A percentile compares a stretch with the other conserved stretches of the same genome.
Evolutionary conservation across 139 green algal genomes (phyloP).

Genomic region (Limnomonas spitsbergensis): DNA sequence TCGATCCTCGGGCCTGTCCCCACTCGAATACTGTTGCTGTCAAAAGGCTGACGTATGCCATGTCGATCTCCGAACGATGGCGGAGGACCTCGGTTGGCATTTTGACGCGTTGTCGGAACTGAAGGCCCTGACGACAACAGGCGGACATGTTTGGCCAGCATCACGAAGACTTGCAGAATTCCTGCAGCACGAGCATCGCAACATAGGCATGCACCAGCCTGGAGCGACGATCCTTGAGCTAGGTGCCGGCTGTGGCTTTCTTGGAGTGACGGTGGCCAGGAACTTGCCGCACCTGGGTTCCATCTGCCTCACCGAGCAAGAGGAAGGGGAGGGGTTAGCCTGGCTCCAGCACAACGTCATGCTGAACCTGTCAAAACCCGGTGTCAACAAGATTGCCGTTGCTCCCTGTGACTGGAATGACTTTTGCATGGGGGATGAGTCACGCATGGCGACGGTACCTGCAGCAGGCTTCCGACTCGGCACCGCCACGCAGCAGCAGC

Average conservation of each 20-base stretch:
- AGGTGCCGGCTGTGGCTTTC: constrained; percentile 50
- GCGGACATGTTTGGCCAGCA: constrained; percentile 23
- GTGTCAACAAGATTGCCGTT: background rate
- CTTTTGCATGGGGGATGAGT: background rate
- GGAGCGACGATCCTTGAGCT: constrained; percentile 50
- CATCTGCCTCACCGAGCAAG: constrained; percentile 45
- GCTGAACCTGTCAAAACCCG: constrained; percentile 18
- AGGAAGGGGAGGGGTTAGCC: constrained; percentile 37
- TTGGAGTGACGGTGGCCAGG: constrained; percentile 48
- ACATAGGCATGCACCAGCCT: constrained; percentile 5
- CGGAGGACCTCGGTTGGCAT: too few relatives aligned
- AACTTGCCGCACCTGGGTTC: constrained; percentile 39
- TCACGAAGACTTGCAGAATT: constrained; percentile 14
- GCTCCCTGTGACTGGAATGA: constrained; percentile 26
- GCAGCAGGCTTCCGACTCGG: background rate
- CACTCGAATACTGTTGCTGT: too few relatives aligned
- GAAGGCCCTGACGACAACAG: constrained; percentile 22
- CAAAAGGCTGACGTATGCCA: too few relatives aligned
- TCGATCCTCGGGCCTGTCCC: too few relatives aligned
- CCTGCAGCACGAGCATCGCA: constrained; percentile 4
- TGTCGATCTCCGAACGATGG: too few relatives aligned
- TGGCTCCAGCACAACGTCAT: constrained; percentile 42
- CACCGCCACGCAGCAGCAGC: constrained; percentile 1
- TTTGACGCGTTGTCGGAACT: background rate
- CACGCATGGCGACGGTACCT: background rate